phyloP scores from a whole-genome alignment of 495 filamentous ascomycete genomes.

The Aspergillus bertholletiae region DNA sequence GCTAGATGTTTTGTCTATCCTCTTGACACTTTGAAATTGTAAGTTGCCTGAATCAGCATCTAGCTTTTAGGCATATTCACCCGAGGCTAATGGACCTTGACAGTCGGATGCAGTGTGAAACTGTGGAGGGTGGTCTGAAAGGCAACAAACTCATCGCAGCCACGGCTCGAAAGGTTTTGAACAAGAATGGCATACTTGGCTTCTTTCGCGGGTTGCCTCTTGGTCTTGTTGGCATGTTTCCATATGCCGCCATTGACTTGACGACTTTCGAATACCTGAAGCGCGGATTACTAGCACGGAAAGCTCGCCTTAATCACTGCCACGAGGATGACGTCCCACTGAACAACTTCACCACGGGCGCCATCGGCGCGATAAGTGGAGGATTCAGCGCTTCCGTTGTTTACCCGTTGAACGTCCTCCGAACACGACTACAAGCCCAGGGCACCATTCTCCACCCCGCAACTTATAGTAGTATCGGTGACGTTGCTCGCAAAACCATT shows the following conservation, averaged over 20 bases:
- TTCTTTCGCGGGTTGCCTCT: slow-evolving; percentile 93
- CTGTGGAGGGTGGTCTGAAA: slow-evolving; percentile 75
- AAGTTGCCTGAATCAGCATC: slow-evolving; percentile 21
- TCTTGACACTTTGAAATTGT: slow-evolving; percentile 96
- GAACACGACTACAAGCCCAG: slow-evolving; percentile 91
- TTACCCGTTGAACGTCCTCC: slow-evolving; percentile 91
- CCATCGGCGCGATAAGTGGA: slow-evolving; percentile 84
- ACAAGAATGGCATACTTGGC: slow-evolving; percentile 63
- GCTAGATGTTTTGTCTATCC: slow-evolving; percentile 86
- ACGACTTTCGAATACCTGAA: slow-evolving; percentile 94
- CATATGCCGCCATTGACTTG: slow-evolving; percentile 95
- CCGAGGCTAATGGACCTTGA: slow-evolving; percentile 15
- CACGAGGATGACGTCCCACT: slow-evolving; percentile 79
- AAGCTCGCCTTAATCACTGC: slow-evolving; percentile 64
- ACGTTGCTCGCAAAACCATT: slow-evolving; percentile 79
- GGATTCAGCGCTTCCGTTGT: slow-evolving; percentile 92
- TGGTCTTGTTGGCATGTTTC: slow-evolving; percentile 93
- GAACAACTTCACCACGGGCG: slow-evolving; percentile 72
- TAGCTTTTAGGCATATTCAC: slow-evolving; percentile 2
- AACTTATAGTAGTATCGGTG: slow-evolving; percentile 83
- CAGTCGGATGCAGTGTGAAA: slow-evolving; percentile 90
- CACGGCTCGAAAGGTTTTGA: slow-evolving; percentile 82
- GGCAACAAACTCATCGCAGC: slow-evolving; percentile 81
- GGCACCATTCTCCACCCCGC: slow-evolving; percentile 87
- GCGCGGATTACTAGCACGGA: slow-evolving; percentile 60